Evolutionary conservation across 768 basidiomycete species (phyloP), one percentile per base, ranked within the genome.

Genomic region (Agaricus sinodeliciosus): DNA sequence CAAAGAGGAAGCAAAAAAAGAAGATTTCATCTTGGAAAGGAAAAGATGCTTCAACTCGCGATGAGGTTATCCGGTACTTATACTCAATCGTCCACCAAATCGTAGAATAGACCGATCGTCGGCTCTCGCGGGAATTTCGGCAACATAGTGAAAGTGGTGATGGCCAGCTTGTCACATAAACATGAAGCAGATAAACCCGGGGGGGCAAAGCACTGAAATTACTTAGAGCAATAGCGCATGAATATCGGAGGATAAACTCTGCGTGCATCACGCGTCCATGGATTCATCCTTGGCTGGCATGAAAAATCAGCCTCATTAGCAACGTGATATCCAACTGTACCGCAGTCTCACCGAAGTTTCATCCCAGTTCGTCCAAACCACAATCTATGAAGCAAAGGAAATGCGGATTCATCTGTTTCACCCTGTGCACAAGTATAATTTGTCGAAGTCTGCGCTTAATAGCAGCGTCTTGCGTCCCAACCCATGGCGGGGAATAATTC

Each of bases 1-100:
- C 28, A 69, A 55, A 40, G 67, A 58, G 15, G 65, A 57, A 26
- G 65, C 50, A 31, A 60, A 58, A 13, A 57, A 26, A 35, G 55
- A 43, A 39, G 57, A 47, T 57, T 61, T 71, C 67, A 69, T 69
- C 25, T 48, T 55, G 41, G 26, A 44, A 18, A 19, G 18, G 18
- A 25, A 19, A 9, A 11, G 8, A n/a, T 36, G 40, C 49, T 50
- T 5, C 13, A 13, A 7, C 19, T 39, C 4, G 15, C 26, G 13
- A 11, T 13, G 12, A 13, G 19, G 16, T 31, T 34, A 27, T 19
- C 3, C 16, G 2, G 27, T 36, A 34, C 18, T 43, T 43, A 50
- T 35, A 31, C 9, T 35, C 31, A 25, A 26, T 31, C 2, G 4
- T 2, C 15, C 11, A n/a, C 15, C 27, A 27, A 39, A 8, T 22